A percentile compares a stretch with the other conserved stretches of the same genome.
Conservation (phyloP, 2,329 filamentous ascomycete species). For the Aureobasidium leucospermi region DNA sequence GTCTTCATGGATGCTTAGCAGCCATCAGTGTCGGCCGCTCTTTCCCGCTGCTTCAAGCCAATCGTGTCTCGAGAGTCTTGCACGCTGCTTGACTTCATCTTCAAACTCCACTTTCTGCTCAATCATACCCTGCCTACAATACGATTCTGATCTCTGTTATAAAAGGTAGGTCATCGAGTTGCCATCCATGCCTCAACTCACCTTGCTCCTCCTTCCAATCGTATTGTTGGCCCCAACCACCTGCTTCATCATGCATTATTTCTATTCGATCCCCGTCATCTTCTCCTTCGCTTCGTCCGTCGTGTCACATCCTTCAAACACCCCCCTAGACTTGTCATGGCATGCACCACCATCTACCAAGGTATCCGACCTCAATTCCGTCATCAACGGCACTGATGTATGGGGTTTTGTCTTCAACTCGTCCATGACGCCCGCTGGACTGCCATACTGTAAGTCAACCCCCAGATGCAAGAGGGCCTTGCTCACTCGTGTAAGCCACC, state of each 20-base stretch:
- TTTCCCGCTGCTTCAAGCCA: not conserved
- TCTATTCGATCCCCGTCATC: slow-evolving; percentile 18
- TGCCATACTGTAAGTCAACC: slow-evolving; percentile 38
- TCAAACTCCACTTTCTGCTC: not conserved
- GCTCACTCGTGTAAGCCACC: slow-evolving; percentile 21
- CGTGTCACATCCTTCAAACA: slow-evolving; percentile 4
- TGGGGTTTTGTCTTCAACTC: slow-evolving; percentile 70
- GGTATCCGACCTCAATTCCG: slow-evolving; percentile 55
- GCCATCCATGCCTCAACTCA: not conserved
- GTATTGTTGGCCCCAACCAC: slow-evolving; percentile 21
- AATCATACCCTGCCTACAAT: not conserved
- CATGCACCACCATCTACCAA: slow-evolving; percentile 47
- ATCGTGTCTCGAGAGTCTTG: not conserved
- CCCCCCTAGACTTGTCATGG: slow-evolving; percentile 45
- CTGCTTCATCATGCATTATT: slow-evolving; percentile 25
- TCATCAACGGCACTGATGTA: slow-evolving; percentile 52
- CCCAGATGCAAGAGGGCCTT: not conserved
- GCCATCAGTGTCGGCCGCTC: not conserved
- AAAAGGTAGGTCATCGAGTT: not conserved
- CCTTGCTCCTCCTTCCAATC: slow-evolving; percentile 21
- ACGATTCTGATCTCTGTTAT: not conserved
- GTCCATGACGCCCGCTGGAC: slow-evolving; percentile 48
- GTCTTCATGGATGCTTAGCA: not conserved
- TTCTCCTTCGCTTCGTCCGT: slow-evolving; percentile 15
- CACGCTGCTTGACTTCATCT: not conserved